A percentile compares a stretch with the other conserved stretches of the same genome.
These are phyloP conservation scores for Trichoderma cornu-damae DNA, from an alignment of 2,329 filamentous ascomycete genomes.

Conservation along the genomic window DNA sequence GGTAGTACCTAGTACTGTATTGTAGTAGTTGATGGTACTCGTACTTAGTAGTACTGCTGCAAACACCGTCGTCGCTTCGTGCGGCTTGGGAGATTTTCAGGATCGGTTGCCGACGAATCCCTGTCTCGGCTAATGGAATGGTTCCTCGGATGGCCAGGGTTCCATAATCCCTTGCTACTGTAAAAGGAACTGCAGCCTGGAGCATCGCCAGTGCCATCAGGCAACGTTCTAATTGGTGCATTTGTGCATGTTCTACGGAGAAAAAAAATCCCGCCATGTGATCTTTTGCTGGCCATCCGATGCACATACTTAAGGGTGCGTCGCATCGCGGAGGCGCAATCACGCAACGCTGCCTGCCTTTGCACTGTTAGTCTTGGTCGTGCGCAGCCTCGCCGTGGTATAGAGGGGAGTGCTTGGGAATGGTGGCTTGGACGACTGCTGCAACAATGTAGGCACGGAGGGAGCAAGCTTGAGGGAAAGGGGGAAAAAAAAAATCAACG, in stretches of 20 bases:
- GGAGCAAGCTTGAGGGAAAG: no score
- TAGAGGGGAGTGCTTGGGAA: neutral
- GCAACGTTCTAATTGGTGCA: constrained; percentile 5
- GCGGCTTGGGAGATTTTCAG: constrained; percentile 6
- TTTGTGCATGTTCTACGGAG: neutral
- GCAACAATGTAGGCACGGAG: no score
- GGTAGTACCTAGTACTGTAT: no score
- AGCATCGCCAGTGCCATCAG: neutral
- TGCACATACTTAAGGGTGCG: constrained; percentile 1
- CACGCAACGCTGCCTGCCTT: neutral
- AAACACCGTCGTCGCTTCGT: constrained; percentile 10
- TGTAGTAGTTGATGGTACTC: no score
- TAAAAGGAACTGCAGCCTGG: neutral
- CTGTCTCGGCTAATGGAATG: constrained; percentile 11
- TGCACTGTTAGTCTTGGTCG: neutral
- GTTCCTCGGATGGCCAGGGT: neutral
- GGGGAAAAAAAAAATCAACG: no score
- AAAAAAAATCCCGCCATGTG: constrained; percentile 14
- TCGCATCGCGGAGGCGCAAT: constrained; percentile 7
- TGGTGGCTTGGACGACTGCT: neutral
- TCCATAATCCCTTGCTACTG: neutral
- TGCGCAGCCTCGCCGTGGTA: neutral
- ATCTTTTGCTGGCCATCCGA: constrained; percentile 2
- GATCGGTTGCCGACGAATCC: constrained; percentile 9
- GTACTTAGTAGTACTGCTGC: no score